Percentiles rank a stretch among this genome's conserved stretches.
These are phyloP conservation scores for Picochlorum sp. DNA, from an alignment of 139 green algal genomes.

Conservation along the genomic window DNA sequence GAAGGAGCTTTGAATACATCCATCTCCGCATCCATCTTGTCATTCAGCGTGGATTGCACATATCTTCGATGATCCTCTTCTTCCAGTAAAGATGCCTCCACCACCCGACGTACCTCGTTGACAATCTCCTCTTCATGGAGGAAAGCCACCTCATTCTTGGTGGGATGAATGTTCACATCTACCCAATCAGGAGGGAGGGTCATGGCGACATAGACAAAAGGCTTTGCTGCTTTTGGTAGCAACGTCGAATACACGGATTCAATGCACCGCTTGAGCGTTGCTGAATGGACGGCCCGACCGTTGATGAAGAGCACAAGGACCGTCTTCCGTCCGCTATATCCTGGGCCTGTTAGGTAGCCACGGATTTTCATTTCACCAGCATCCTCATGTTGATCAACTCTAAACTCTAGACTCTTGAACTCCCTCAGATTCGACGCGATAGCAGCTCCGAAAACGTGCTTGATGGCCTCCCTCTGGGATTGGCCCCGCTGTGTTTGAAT, in stretches of 20 bases:
- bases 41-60: constrained; percentile 43
- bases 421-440: constrained; percentile 46
- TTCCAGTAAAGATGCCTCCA: constrained; percentile 58
- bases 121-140: constrained; percentile 75
- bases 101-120: constrained; percentile 38
- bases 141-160: constrained; percentile 88
- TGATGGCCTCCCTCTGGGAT: constrained; percentile 56
- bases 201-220: constrained; percentile 83
- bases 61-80: constrained; percentile 63
- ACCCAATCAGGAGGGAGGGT: constrained; percentile 74
- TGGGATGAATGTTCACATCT: constrained; percentile 96
- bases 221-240: constrained; percentile 63
- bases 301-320: constrained; percentile 94
- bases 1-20: background rate
- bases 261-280: constrained; percentile 62
- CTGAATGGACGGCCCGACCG: constrained; percentile 76
- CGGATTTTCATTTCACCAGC: constrained; percentile 11
- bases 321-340: constrained; percentile 56
- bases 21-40: background rate
- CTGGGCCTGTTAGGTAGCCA: constrained; percentile 58
- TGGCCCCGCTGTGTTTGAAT: constrained; percentile 47
- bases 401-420: constrained; percentile 16
- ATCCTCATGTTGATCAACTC: background rate
- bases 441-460: constrained; percentile 66
- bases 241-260: constrained; percentile 68